phyloP scores from a whole-genome alignment of 805 yeast species.

The Priceomyces medius region DNA sequence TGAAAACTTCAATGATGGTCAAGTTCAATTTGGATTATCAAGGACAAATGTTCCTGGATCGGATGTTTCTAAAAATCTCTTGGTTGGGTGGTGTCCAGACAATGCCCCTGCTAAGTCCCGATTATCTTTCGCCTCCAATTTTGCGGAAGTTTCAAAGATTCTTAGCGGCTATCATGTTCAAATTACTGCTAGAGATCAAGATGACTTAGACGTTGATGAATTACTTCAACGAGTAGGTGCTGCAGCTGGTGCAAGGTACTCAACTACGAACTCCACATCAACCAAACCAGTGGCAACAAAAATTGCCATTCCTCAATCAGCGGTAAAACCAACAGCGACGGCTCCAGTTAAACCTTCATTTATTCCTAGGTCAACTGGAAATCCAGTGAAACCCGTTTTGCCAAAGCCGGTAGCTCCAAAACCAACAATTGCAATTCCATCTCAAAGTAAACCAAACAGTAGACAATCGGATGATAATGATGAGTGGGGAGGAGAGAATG shows the following conservation, averaged over 20 bases:
- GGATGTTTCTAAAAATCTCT: conserved; percentile 76
- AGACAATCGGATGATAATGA: conserved; percentile 29
- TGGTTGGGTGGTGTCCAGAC: conserved; percentile 97
- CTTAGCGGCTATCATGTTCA: conserved; percentile 90
- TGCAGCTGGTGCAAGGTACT: conserved; percentile 95
- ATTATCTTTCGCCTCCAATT: conserved; percentile 73
- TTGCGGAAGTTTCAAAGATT: conserved; percentile 69
- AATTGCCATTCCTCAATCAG: conserved; percentile 22
- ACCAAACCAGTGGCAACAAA: conserved; percentile 22
- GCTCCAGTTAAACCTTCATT: conserved; percentile 21
- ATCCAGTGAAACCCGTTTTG: conserved; percentile 35
- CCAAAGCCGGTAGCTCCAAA: conserved; percentile 30
- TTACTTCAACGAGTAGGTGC: conserved; percentile 74
- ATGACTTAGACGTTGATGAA: conserved; percentile 80
- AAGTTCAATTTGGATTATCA: conserved; percentile 86
- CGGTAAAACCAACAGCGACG: conserved; percentile 24
- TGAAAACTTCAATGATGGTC: conserved; percentile 78
- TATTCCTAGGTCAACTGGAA: conserved; percentile 39
- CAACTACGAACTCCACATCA: conserved; percentile 46
- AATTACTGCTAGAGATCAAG: conserved; percentile 91
- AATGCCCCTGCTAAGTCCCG: conserved; percentile 80
- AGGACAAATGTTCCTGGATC: conserved; percentile 90
- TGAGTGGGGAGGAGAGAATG: conserved; percentile 73
- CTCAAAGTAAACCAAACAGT: neutral
- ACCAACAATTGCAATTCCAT: conserved; percentile 6